Percentiles rank a stretch among this genome's conserved stretches.
Evolutionary conservation across 345 rosid genomes (phyloP).

Genomic region (Moringa oleifera): DNA sequence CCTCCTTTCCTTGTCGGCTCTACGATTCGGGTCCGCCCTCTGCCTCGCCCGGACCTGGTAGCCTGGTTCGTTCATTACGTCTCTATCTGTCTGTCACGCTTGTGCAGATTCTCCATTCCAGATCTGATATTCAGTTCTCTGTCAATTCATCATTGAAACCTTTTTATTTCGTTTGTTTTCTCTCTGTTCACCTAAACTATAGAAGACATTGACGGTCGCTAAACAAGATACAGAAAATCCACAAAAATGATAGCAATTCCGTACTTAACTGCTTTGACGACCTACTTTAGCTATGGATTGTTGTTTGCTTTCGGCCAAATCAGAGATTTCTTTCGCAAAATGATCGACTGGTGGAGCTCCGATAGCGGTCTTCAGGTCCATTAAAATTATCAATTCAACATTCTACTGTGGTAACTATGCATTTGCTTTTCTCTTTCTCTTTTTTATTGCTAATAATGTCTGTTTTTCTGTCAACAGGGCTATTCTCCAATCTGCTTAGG

Average conservation of each 20-base stretch:
- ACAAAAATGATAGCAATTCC: slow-evolving; percentile 61
- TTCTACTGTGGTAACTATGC: background rate
- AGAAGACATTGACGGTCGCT: background rate
- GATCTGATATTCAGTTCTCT: no score
- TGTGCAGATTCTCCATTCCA: background rate
- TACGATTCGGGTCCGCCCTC: background rate
- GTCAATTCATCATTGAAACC: background rate
- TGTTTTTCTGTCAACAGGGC: slow-evolving; percentile 34
- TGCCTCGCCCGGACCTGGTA: no score
- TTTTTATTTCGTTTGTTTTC: background rate
- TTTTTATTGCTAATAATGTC: background rate
- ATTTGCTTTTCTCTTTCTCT: background rate
- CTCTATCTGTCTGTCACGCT: no score
- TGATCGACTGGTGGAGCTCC: slow-evolving; percentile 52
- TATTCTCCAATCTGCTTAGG: slow-evolving; percentile 93
- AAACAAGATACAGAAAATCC: no score
- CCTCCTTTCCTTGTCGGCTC: background rate
- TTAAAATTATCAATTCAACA: background rate
- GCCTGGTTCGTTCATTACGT: no score
- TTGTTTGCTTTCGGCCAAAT: slow-evolving; percentile 73
- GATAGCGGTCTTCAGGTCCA: slow-evolving; percentile 48
- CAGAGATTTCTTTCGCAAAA: slow-evolving; percentile 67
- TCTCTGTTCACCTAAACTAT: no score
- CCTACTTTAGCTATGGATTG: slow-evolving; percentile 78
- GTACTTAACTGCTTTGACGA: slow-evolving; percentile 61